These are phyloP conservation scores for Crucibulum laeve DNA, from an alignment of 768 basidiomycete genomes.

Conservation along the genomic window DNA sequence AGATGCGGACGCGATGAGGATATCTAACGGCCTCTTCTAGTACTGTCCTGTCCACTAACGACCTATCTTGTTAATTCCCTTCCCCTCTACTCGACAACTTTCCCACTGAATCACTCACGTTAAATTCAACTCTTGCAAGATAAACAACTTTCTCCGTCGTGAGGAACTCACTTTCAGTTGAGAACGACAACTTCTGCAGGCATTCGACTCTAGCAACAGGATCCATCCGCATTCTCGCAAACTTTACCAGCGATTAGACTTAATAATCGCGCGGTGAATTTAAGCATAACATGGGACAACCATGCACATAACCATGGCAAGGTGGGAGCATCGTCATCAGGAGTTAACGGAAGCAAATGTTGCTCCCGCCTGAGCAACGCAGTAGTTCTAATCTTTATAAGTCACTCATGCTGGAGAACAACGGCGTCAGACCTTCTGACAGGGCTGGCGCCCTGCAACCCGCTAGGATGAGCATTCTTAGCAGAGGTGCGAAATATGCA, in stretches of 20 bases:
- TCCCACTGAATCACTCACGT: too few species aligned
- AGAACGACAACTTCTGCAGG: background rate
- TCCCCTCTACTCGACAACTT: too few species aligned
- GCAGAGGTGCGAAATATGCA: background rate
- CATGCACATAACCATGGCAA: too few species aligned
- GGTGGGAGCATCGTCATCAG: constrained; percentile 2
- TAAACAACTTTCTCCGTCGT: too few species aligned
- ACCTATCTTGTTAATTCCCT: too few species aligned
- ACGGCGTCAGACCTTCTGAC: background rate
- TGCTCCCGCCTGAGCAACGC: background rate
- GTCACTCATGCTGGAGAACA: background rate
- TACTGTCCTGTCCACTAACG: too few species aligned
- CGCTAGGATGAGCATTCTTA: background rate
- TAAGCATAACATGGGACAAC: too few species aligned
- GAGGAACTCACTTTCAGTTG: constrained; percentile 9
- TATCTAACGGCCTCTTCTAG: too few species aligned
- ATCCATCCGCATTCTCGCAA: constrained; percentile 9
- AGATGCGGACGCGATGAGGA: too few species aligned
- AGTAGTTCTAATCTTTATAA: constrained; percentile 3
- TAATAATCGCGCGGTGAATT: too few species aligned
- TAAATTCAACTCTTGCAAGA: too few species aligned
- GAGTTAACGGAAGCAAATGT: background rate
- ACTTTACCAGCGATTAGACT: constrained; percentile 11
- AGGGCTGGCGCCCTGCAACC: constrained; percentile 1
- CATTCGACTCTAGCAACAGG: background rate